Percentiles rank a stretch among this genome's conserved stretches.
Conservation (phyloP, 805 yeast genomes). For the Starmerella sp. region DNA sequence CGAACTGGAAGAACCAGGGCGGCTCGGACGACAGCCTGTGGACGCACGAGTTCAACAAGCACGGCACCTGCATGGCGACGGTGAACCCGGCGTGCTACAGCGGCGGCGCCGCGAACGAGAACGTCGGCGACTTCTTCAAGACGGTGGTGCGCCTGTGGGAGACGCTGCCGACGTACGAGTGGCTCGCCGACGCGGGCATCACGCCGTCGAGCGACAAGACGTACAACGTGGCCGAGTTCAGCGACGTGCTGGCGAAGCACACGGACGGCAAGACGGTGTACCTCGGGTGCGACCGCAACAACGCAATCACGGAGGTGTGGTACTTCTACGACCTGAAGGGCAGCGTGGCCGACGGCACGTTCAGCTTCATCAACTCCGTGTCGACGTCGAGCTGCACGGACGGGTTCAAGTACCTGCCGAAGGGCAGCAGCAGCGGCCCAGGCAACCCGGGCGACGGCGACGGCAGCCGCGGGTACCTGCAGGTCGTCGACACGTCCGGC, state of each 20-base stretch:
- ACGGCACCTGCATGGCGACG: conserved; percentile 84
- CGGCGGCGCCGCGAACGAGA: conserved; percentile 25
- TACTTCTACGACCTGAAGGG: conserved; percentile 71
- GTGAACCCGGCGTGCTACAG: conserved; percentile 60
- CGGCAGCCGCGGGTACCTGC: conserved; percentile 37
- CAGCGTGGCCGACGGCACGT: conserved; percentile 54
- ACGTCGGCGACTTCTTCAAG: conserved; percentile 60
- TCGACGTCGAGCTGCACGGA: conserved; percentile 54
- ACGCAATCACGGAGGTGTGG: conserved; percentile 58
- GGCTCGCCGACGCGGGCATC: conserved; percentile 59
- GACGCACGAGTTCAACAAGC: conserved; percentile 90
- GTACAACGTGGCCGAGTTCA: conserved; percentile 40
- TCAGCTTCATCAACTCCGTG: conserved; percentile 45
- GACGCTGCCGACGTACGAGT: conserved; percentile 53
- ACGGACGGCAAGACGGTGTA: conserved; percentile 43
- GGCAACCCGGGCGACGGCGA: conserved; percentile 25
- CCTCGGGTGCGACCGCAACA: conserved; percentile 44
- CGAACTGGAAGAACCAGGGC: conserved; percentile 61
- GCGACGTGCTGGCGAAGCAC: conserved; percentile 29
- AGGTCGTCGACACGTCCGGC: conserved; percentile 26
- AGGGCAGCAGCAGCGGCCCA: conserved; percentile 33
- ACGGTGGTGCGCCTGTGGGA: conserved; percentile 48
- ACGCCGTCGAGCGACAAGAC: conserved; percentile 48
- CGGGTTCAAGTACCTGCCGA: conserved; percentile 67
- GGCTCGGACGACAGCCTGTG: conserved; percentile 63